Evolutionary conservation across 345 rosid species (phyloP).

Genomic region (Moricandia moricandioides): DNA sequence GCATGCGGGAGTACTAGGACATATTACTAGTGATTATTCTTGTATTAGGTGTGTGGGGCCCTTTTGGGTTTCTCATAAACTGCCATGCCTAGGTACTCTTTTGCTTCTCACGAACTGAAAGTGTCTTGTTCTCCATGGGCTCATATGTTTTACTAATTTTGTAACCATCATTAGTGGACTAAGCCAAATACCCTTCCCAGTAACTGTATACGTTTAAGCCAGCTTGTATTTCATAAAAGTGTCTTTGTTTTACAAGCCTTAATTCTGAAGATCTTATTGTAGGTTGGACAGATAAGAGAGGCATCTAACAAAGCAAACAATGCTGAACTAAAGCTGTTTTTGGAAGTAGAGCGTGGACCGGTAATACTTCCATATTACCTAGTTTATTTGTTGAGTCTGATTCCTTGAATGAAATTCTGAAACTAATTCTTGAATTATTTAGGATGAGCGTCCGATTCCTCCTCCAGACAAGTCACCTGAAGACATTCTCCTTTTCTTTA

Average conservation of each 20-base stretch:
- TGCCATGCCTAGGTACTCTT: neutral
- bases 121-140: neutral
- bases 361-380: conserved; percentile 42
- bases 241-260: neutral
- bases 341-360: conserved; percentile 81
- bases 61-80: neutral
- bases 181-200: neutral
- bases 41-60: neutral
- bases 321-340: conserved; percentile 78
- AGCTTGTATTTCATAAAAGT: neutral
- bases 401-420: neutral
- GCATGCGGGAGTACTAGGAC: no score
- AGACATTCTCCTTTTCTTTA: conserved; percentile 60
- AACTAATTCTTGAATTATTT: conserved; percentile 15
- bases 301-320: conserved; percentile 67
- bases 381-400: neutral
- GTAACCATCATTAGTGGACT: neutral
- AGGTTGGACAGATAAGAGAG: conserved; percentile 96
- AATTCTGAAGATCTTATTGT: conserved; percentile 18
- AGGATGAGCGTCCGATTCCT: conserved; percentile 70
- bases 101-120: neutral
- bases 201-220: neutral
- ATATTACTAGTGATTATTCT: neutral
- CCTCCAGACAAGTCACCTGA: conserved; percentile 67
- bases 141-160: neutral